Base-by-base conservation (phyloP, 2,329 filamentous ascomycete species). In the Westerdykella ornata region DNA sequence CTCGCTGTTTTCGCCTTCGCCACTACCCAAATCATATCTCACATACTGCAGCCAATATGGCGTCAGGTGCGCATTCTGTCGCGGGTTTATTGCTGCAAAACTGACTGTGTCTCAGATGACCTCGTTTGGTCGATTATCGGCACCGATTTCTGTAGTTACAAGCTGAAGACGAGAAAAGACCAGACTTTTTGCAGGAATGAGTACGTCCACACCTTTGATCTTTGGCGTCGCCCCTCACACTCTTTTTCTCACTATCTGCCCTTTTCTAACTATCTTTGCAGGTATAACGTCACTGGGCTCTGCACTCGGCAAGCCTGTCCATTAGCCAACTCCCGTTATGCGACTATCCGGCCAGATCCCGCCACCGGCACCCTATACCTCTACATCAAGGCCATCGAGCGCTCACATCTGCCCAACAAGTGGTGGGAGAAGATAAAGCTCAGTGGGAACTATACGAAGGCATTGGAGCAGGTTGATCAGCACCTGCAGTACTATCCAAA, bases 81-180 rank as follows among this genome's bases (percentile, higher is more conserved):
- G 17, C 39, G 7, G 30, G 14, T 14, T 14, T 41, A 38, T 35
- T 29, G 33, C 33, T 33, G 16, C 11, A 6, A 15, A 33, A n/a
- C 31, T 15, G 22, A 26, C 22, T 4, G 8, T 9, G 12, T 26
- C 8, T 11, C 22, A 48, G 90, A 97, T 74, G 90, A 97, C 70
- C 94, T 97, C 52, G 84, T 97, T 50, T 98, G 92, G 92, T 82
- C 89, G 66, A 86, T 96, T 43, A 95, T 96, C 54, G 94, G 94
- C 69, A 86, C 92, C 69, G 85, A 90, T 63, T 94, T 92, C 66
- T 97, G 92, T 73, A 83, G 85, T 38, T 97, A 89, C 75, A 96
- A 96, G 65, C 75, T 97, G 53, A 95, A 94, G 81, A 65, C 59
- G 8, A 58, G 52, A n/a, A 62, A 63, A 39, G 40, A 46, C 44